Conservation (phyloP, 495 filamentous ascomycete species). For the Chaetomidium leptoderma region DNA sequence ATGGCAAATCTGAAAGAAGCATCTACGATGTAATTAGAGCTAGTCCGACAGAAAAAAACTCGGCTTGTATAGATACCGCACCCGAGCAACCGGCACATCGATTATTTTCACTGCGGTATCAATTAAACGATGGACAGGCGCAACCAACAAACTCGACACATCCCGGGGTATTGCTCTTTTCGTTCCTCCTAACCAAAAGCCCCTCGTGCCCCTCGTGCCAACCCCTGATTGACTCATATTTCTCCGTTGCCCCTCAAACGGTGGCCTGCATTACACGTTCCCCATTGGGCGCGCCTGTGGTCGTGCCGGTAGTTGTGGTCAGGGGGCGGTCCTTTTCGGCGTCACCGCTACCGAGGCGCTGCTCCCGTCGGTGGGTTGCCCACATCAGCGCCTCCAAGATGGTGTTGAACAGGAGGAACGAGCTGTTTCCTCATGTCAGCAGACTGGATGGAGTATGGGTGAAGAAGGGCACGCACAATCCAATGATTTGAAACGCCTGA, state of each 20-base stretch:
- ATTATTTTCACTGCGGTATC: too few relatives aligned
- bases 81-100: too few relatives aligned
- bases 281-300: neutral
- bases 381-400: slow-evolving; percentile 30
- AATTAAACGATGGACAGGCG: too few relatives aligned
- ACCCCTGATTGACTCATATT: neutral
- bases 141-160: too few relatives aligned
- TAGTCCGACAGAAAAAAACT: too few relatives aligned
- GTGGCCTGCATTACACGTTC: slow-evolving; percentile 13
- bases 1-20: too few relatives aligned
- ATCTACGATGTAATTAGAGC: too few relatives aligned
- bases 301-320: neutral
- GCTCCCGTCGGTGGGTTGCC: slow-evolving; percentile 42
- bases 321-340: slow-evolving; percentile 33
- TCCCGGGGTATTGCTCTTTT: too few relatives aligned
- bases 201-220: neutral
- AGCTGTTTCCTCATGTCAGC: slow-evolving; percentile 3
- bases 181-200: too few relatives aligned
- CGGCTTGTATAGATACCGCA: too few relatives aligned
- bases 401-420: slow-evolving; percentile 23
- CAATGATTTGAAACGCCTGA: slow-evolving; percentile 29
- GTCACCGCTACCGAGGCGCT: slow-evolving; percentile 44
- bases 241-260: neutral
- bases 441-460: neutral
- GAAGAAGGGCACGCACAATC: slow-evolving; percentile 22